These are phyloP conservation scores for Marasmius tenuissimus DNA, from an alignment of 1,284 basidiomycete genomes.

Conservation along the genomic window DNA sequence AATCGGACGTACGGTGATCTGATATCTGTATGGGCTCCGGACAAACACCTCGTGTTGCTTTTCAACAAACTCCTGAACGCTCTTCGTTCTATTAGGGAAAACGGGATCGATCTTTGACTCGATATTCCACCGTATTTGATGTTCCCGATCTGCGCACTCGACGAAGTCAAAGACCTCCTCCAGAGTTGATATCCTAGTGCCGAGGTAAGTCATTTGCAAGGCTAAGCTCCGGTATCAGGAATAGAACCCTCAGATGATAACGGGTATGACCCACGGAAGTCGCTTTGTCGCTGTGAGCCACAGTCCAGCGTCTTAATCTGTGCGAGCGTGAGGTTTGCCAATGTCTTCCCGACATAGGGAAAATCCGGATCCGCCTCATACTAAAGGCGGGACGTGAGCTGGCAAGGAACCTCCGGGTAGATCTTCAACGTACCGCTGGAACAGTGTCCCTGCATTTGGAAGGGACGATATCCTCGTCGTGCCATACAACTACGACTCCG, in stretches of 20 bases:
- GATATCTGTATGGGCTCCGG: conserved; percentile 52
- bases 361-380: conserved; percentile 55
- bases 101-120: conserved; percentile 76
- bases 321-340: conserved; percentile 75
- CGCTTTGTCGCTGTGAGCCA: conserved; percentile 62
- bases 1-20: conserved; percentile 54
- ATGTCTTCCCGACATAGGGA: conserved; percentile 73
- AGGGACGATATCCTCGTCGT: conserved; percentile 65
- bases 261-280: conserved; percentile 52
- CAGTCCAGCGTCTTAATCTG: conserved; percentile 80
- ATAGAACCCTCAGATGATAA: background rate
- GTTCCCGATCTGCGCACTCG: conserved; percentile 63
- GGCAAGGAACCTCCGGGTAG: background rate
- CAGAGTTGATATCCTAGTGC: conserved; percentile 70
- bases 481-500: conserved; percentile 76
- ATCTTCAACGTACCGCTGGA: conserved; percentile 48
- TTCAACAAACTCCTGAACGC: conserved; percentile 65
- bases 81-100: conserved; percentile 53
- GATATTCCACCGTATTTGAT: conserved; percentile 70
- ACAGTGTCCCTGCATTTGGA: conserved; percentile 68
- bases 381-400: conserved; percentile 27
- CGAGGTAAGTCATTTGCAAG: conserved; percentile 62
- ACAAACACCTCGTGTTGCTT: conserved; percentile 59
- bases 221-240: conserved; percentile 34
- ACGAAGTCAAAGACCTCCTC: conserved; percentile 76